Evolutionary conservation across 2,329 filamentous ascomycete genomes (phyloP), one percentile per base, ranked within the genome.

Genomic region (Teratosphaeria viscida): DNA sequence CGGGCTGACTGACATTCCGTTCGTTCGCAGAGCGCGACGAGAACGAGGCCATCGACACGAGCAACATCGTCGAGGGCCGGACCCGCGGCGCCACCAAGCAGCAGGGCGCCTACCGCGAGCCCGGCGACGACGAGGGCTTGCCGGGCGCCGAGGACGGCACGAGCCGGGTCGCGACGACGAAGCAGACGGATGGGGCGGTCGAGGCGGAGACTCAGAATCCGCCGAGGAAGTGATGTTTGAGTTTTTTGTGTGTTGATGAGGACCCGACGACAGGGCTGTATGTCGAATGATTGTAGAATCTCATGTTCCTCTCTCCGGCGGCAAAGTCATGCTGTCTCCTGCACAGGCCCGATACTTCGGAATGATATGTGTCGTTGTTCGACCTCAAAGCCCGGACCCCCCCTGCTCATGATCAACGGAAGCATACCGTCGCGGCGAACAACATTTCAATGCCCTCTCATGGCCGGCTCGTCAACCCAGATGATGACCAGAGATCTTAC

Each of bases 101-200:
- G 49, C 62, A 70, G 39, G 78, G 79, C 19, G 71, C 72, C 0
- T 81, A 81, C 64, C 63, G 67, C 1, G 79, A 82, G 73, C 79
- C 79, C n/a, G 76, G 77, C 34, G 79, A 81, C 63, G 78, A 81
- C 59, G 79, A 81, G 69, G 75, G 69, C 54, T 56, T 71, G 39
- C 68, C 68, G 2, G 62, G 62, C 16, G 37, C 67, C 10, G 66
- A 32, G 29, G 29, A 67, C 63, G 66, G 67, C 2, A 68, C 65
- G 10, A 63, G 60, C 57, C 54, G 56, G 6, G 2, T 43, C 12
- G 37, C 37, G 8, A 43, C 37, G 37, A 43, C 37, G 37, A 43
- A 43, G 37, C 37, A 43, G 37, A 43, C 37, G 7, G 37, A 43
- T 43, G 12, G 1, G 1, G 7, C 37, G 4, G 11, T 43, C 12